Conservation (phyloP, 176 grass and related monocot genomes). For the Carex littledalei region DNA sequence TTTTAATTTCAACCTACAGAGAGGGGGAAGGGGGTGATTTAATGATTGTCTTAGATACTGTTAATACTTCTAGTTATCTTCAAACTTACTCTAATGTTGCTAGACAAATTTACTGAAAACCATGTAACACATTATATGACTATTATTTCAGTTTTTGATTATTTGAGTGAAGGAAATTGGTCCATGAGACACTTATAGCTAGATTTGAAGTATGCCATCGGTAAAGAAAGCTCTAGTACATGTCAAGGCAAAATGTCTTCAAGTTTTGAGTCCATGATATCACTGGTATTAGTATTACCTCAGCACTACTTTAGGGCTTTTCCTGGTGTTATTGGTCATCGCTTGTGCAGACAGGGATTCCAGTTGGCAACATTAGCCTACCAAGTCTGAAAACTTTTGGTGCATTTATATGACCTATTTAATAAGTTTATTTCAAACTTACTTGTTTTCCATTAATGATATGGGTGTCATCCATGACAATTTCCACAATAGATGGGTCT, state of each 20-base stretch:
- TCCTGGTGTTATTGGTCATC: background rate
- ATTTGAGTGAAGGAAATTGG: background rate
- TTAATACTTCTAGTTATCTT: background rate
- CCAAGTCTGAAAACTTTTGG: background rate
- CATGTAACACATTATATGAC: background rate
- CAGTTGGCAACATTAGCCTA: background rate
- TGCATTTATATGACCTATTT: slow-evolving; percentile 5
- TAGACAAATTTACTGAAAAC: background rate
- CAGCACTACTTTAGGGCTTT: background rate
- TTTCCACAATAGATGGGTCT: slow-evolving; percentile 61
- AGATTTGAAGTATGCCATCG: background rate
- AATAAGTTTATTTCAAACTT: slow-evolving; percentile 34
- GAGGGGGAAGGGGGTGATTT: background rate
- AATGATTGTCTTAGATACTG: background rate
- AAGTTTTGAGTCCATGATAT: background rate
- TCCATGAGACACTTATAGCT: background rate
- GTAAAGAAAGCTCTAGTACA: background rate
- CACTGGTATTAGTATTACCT: background rate
- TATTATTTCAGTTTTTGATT: background rate
- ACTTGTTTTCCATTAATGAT: slow-evolving; percentile 80
- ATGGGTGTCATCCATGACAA: slow-evolving; percentile 73
- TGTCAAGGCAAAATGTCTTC: background rate
- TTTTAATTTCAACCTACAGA: slow-evolving; percentile 93
- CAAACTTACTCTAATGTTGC: background rate
- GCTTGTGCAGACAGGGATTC: background rate